A percentile compares a stretch with the other conserved stretches of the same genome.
Conservation (phyloP, 2,329 filamentous ascomycete genomes). For the Dactylellina cionopaga region DNA sequence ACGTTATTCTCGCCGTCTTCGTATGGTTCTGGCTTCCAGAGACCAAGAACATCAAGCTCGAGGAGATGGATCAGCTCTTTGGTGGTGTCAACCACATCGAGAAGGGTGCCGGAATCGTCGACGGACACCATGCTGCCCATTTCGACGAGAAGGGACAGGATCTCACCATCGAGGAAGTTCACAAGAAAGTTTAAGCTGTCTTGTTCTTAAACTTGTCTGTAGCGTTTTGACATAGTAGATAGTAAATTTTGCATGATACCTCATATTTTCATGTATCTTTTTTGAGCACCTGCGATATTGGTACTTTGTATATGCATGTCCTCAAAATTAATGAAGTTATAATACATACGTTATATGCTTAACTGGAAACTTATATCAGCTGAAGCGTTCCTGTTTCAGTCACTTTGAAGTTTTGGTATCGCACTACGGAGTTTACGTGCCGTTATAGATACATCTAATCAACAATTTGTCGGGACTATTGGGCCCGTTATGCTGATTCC, state of each 20-base stretch:
- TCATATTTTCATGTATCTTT: slow-evolving; percentile 9
- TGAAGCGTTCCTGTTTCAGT: neutral
- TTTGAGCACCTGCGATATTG: slow-evolving; percentile 8
- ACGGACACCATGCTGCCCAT: neutral
- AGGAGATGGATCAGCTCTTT: slow-evolving; percentile 69
- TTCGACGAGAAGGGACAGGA: slow-evolving; percentile 46
- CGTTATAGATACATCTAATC: too few species aligned
- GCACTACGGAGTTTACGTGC: too few species aligned
- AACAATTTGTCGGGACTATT: slow-evolving; percentile 14
- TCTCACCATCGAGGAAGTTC: slow-evolving; percentile 45
- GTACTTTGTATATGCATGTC: slow-evolving; percentile 8
- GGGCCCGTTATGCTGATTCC: slow-evolving; percentile 22
- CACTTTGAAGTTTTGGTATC: neutral
- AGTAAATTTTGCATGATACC: slow-evolving; percentile 41
- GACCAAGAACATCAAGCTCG: slow-evolving; percentile 61
- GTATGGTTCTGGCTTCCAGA: slow-evolving; percentile 48
- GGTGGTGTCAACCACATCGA: slow-evolving; percentile 69
- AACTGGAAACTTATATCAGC: neutral
- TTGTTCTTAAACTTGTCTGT: slow-evolving; percentile 16
- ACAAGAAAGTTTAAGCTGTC: slow-evolving; percentile 26
- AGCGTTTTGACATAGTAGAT: slow-evolving; percentile 46
- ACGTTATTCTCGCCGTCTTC: slow-evolving; percentile 42
- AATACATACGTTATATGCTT: neutral
- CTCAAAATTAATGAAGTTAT: slow-evolving; percentile 22
- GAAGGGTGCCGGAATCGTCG: slow-evolving; percentile 65